Evolutionary conservation across 306 rosid genomes (phyloP).

Genomic region (Abrus precatorius): DNA sequence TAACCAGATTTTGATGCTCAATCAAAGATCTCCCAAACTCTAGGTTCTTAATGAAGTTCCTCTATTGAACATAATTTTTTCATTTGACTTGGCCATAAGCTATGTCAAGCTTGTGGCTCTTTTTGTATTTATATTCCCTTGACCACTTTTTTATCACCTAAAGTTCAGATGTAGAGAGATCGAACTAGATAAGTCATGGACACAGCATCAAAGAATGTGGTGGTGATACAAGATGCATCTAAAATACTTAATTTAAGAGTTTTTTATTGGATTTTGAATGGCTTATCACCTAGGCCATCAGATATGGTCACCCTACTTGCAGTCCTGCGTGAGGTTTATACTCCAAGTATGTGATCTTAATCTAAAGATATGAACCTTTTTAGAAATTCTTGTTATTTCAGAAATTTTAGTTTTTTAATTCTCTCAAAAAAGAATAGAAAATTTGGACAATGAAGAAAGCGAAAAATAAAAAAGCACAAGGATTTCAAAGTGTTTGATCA

Average conservation of each 20-base stretch:
- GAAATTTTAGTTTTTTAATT: not conserved
- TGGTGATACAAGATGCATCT: slow-evolving; percentile 78
- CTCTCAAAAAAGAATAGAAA: not conserved
- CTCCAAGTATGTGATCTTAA: slow-evolving; percentile 72
- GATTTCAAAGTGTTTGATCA: not conserved
- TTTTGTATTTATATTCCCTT: not conserved
- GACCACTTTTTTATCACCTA: not conserved
- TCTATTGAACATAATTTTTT: slow-evolving; percentile 14
- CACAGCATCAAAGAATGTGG: slow-evolving; percentile 59
- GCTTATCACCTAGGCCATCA: slow-evolving; percentile 58
- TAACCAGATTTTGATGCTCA: slow-evolving; percentile 4
- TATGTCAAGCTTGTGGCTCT: slow-evolving; percentile 6
- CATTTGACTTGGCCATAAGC: not conserved
- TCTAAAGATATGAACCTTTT: slow-evolving; percentile 7
- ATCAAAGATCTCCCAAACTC: slow-evolving; percentile 4
- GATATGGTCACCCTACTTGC: slow-evolving; percentile 72
- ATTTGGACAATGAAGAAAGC: not conserved
- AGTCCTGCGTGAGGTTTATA: slow-evolving; percentile 69
- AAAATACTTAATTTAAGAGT: slow-evolving; percentile 53
- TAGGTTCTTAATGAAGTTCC: slow-evolving; percentile 10
- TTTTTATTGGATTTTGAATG: slow-evolving; percentile 60
- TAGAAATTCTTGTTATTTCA: not conserved
- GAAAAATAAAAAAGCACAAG: not conserved
- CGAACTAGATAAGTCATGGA: slow-evolving; percentile 27
- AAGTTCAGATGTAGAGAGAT: slow-evolving; percentile 27